Conservation (phyloP, 495 filamentous ascomycete species). For the Lepidopterella palustris region DNA sequence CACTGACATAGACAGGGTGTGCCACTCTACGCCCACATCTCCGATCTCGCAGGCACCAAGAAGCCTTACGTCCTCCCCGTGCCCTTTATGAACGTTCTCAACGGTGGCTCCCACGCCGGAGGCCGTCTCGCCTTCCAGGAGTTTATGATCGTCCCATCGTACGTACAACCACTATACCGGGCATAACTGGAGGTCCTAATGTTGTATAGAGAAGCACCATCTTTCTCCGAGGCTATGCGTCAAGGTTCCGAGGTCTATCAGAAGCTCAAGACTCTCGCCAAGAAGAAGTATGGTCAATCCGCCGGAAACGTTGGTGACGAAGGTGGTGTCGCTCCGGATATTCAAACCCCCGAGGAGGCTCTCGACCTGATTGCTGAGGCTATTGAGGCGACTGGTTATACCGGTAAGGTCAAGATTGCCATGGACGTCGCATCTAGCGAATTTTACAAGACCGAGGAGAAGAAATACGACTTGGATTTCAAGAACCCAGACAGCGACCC, state of each 20-base stretch:
- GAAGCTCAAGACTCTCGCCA: conserved; percentile 91
- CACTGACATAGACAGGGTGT: conserved; percentile 55
- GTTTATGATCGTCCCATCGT: conserved; percentile 99
- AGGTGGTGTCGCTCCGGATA: conserved; percentile 99
- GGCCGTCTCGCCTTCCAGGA: conserved; percentile 99
- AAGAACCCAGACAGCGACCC: conserved; percentile 95
- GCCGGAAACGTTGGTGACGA: conserved; percentile 99
- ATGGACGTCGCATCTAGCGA: conserved; percentile 99
- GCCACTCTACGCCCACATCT: conserved; percentile 95
- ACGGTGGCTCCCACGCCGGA: conserved; percentile 98
- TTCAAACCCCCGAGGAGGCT: conserved; percentile 92
- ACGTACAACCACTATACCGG: conserved; percentile 31
- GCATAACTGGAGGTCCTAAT: background rate
- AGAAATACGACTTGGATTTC: conserved; percentile 99
- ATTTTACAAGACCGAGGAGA: conserved; percentile 95
- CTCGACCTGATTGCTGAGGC: conserved; percentile 93
- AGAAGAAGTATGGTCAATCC: conserved; percentile 99
- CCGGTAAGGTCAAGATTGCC: conserved; percentile 89
- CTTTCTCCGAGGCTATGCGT: conserved; percentile 92
- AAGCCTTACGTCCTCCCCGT: conserved; percentile 99
- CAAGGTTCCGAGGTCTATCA: conserved; percentile 97
- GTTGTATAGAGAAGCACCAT: conserved; percentile 48
- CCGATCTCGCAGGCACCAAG: conserved; percentile 97
- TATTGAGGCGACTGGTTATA: conserved; percentile 93
- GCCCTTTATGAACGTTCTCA: conserved; percentile 99